Evolutionary conservation across 106 monocot genomes (phyloP).

Genomic region (Dioscorea alata): DNA sequence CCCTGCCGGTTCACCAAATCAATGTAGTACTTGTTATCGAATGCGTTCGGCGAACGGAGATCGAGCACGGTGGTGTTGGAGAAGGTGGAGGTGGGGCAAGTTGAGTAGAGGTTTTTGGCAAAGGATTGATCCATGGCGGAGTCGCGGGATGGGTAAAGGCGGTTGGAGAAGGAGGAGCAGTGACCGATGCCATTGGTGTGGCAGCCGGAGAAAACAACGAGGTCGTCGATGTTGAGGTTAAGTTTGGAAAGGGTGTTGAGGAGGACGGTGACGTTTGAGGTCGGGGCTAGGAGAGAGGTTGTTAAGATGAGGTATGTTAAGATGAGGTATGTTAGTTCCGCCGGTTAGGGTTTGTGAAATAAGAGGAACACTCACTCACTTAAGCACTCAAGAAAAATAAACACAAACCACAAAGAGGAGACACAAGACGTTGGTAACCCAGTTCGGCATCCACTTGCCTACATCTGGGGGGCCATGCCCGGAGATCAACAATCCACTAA

Average conservation of each 20-base stretch:
- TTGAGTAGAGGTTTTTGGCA: slow-evolving; percentile 21
- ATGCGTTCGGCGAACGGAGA: slow-evolving; percentile 36
- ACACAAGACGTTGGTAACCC: too few species aligned
- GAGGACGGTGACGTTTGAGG: slow-evolving; percentile 17
- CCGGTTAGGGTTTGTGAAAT: too few species aligned
- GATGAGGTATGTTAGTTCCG: too few species aligned
- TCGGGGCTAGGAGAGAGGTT: slow-evolving; percentile 20
- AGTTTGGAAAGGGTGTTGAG: slow-evolving; percentile 9
- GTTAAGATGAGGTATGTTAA: too few species aligned
- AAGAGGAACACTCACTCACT: too few species aligned
- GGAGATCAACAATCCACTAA: too few species aligned
- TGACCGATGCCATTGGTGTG: slow-evolving; percentile 50
- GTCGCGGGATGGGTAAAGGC: slow-evolving; percentile 50
- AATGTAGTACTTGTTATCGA: slow-evolving; percentile 71
- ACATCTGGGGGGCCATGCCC: too few species aligned
- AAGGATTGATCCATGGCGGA: slow-evolving; percentile 27
- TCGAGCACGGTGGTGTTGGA: slow-evolving; percentile 32
- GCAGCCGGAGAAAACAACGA: slow-evolving; percentile 49
- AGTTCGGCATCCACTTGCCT: too few species aligned
- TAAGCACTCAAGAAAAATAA: too few species aligned
- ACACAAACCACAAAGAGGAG: too few species aligned
- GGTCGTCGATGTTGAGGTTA: slow-evolving; percentile 35
- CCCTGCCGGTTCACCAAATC: slow-evolving; percentile 53
- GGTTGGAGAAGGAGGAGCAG: slow-evolving; percentile 50
- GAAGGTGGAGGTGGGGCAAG: slow-evolving; percentile 30